Percentiles rank a stretch among this genome's conserved stretches.
Conservation (phyloP, 306 rosid genomes). For the Cicer bijugum region DNA sequence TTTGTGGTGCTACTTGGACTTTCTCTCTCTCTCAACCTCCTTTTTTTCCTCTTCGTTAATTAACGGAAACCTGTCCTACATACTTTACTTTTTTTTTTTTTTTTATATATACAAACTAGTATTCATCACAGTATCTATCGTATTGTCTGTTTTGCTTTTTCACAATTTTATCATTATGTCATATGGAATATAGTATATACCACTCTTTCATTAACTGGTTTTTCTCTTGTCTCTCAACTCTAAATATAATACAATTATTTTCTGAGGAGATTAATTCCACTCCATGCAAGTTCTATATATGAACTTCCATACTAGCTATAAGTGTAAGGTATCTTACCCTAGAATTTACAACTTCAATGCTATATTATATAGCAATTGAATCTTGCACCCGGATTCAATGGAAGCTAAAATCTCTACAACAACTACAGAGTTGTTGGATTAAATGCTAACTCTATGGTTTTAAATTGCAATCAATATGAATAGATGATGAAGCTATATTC, state of each 20-base stretch:
- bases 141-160: slow-evolving; percentile 18
- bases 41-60: slow-evolving; percentile 44
- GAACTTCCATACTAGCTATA: no score
- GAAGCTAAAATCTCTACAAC: background rate
- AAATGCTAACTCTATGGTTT: background rate
- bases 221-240: slow-evolving; percentile 14
- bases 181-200: background rate
- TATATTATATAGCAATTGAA: no score
- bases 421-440: background rate
- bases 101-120: background rate
- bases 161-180: slow-evolving; percentile 1
- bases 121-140: slow-evolving; percentile 37
- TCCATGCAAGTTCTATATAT: background rate
- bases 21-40: slow-evolving; percentile 45
- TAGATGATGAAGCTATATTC: no score
- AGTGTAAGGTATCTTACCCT: background rate
- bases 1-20: background rate
- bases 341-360: no score
- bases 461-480: background rate
- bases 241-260: background rate
- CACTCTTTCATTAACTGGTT: background rate
- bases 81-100: slow-evolving; percentile 11
- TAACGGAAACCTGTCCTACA: slow-evolving; percentile 33
- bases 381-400: background rate
- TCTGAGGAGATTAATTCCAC: background rate